Conservation (phyloP, 1,284 basidiomycete species). For the Vanrija pseudolonga region DNA sequence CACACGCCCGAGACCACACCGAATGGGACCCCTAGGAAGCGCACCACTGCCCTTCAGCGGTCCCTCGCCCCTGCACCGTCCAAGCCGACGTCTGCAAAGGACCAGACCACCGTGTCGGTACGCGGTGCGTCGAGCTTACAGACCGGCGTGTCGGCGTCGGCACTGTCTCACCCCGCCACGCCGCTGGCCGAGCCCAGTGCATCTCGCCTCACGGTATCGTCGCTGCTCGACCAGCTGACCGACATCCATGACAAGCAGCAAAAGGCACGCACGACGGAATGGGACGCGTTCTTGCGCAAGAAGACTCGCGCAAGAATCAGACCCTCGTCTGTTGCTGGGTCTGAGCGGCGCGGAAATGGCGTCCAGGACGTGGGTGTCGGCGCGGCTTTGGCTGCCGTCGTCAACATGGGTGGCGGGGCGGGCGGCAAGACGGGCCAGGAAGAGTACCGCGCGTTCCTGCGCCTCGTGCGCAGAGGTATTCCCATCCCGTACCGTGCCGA, state of each 20-base stretch:
- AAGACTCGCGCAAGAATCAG: constrained; percentile 22
- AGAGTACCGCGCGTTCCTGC: constrained; percentile 73
- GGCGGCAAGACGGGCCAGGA: constrained; percentile 60
- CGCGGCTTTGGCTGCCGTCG: constrained; percentile 12
- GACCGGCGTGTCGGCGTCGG: constrained; percentile 11
- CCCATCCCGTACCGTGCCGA: constrained; percentile 84
- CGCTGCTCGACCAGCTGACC: constrained; percentile 73
- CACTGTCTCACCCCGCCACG: constrained; percentile 9
- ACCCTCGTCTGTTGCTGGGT: neutral
- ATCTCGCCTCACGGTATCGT: constrained; percentile 65
- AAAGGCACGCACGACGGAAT: constrained; percentile 66
- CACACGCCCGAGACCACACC: constrained; percentile 1
- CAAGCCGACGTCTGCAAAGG: constrained; percentile 42
- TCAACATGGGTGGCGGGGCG: constrained; percentile 55
- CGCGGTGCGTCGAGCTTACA: constrained; percentile 32
- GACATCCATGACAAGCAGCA: constrained; percentile 84
- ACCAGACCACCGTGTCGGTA: constrained; percentile 42
- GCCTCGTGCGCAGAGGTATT: constrained; percentile 76
- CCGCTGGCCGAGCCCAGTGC: constrained; percentile 3
- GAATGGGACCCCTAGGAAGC: neutral
- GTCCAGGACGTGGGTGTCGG: constrained; percentile 15
- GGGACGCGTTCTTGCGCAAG: constrained; percentile 77
- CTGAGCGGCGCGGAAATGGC: neutral
- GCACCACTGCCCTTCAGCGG: constrained; percentile 12
- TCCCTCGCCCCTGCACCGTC: constrained; percentile 46